These are phyloP conservation scores for Dioszegia hungarica DNA, from an alignment of 768 basidiomycete genomes.

Conservation along the genomic window DNA sequence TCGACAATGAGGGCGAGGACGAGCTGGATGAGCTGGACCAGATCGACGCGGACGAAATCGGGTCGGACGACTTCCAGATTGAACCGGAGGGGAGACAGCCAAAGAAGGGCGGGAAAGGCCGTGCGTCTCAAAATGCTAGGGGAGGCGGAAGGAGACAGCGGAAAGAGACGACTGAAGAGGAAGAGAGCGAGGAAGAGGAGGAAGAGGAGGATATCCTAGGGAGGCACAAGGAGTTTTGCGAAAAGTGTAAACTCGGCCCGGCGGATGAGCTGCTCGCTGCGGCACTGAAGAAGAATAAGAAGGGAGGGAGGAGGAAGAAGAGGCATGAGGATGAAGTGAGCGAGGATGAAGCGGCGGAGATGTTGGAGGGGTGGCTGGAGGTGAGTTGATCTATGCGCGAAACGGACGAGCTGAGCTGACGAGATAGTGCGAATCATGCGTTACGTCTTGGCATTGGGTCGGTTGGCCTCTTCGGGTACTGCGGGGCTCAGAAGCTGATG, in stretches of 20 bases:
- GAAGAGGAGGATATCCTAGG: background rate
- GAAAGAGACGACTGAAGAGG: background rate
- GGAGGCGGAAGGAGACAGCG: background rate
- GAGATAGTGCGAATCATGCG: conserved; percentile 26
- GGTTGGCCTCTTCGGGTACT: background rate
- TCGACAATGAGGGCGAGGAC: conserved; percentile 13
- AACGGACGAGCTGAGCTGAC: background rate
- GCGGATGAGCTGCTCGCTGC: conserved; percentile 26
- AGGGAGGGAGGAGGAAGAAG: conserved; percentile 3
- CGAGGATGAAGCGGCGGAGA: conserved; percentile 28
- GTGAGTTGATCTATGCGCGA: conserved; percentile 10
- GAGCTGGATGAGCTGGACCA: conserved; percentile 21
- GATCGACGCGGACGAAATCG: conserved; percentile 10
- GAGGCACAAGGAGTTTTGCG: conserved; percentile 22
- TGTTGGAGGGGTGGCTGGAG: conserved; percentile 35
- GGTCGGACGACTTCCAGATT: conserved; percentile 7
- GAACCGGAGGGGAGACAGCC: too few species aligned
- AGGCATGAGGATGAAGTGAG: conserved; percentile 25
- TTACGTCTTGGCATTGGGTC: conserved; percentile 33
- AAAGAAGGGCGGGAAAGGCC: conserved; percentile 3
- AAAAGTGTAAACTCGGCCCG: conserved; percentile 29
- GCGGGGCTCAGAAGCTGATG: background rate
- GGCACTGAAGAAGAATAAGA: conserved; percentile 20
- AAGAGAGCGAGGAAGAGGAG: conserved; percentile 1
- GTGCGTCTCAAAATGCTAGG: background rate